Evolutionary conservation across 371 early-diverging fungal species (phyloP), one percentile per base, ranked within the genome.

Genomic region (Circinella minor): DNA sequence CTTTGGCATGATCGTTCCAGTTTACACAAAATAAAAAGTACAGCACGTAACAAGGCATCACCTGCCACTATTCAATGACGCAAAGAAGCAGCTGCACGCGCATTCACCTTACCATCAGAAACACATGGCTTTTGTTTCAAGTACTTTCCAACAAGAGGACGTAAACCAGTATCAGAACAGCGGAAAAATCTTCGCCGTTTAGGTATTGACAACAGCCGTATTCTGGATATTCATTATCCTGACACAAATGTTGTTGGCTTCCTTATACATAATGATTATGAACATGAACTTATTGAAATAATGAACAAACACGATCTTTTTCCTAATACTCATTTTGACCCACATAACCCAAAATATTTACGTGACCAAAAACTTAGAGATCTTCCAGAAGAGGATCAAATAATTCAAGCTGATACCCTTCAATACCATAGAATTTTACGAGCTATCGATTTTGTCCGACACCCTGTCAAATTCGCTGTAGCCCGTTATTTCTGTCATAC

Each of bases 151-250:
- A 15, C 65, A 3, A 4, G 65, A 13, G 65, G 20, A 36, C 47
- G 65, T 15, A 65, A 46, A 13, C 65, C 51, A 34, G 36, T 36
- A 4, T 36, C 47, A 13, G 47, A 65, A 49, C 20, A 46, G 4
- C 47, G 65, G 7, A 15, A 15, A 10, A 18, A 43, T n/a, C 49
- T 65, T 5, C 47, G 49, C 1, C 8, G 20, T 20, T 48, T 65
- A 11, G 65, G 47, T 49, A 36, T 65, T 5, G 9, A 47, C 36
- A 65, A 65, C 27, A 54, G 65, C 15, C 65, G 65, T 18, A 49
- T 65, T 5, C 27, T 65, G 3, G 65, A 65, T 48, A 65, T 65
- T 1, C 65, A 65, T 65, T 65, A 49, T 27, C 65, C 65, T 8
- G 54, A 65, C 13, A 39, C 47, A 10, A 39, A 49, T 9, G 49